These are phyloP conservation scores for Trichoderma sp. DNA, from an alignment of 2,329 filamentous ascomycete genomes.

Conservation along the genomic window DNA sequence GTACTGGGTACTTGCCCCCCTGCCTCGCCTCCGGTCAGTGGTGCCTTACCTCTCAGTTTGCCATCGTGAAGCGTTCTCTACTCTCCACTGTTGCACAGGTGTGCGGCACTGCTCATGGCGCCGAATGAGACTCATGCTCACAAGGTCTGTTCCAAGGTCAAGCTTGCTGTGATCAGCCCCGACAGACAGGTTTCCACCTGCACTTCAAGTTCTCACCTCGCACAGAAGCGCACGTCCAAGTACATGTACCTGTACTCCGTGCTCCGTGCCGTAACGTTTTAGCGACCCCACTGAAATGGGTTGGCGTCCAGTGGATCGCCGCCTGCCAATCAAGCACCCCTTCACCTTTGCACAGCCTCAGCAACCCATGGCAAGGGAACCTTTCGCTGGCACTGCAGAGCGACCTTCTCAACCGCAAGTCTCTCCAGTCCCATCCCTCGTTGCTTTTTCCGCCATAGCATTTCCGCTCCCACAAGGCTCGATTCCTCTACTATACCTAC, in stretches of 20 bases:
- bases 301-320: constrained; percentile 12
- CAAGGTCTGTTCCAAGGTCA: too few relatives aligned
- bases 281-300: constrained; percentile 21
- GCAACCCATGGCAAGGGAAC: neutral
- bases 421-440: constrained; percentile 5
- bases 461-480: constrained; percentile 3
- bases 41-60: too few relatives aligned
- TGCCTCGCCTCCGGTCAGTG: too few relatives aligned
- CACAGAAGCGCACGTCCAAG: neutral
- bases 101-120: too few relatives aligned
- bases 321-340: constrained; percentile 22
- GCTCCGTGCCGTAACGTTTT: constrained; percentile 5
- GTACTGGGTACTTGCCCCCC: neutral
- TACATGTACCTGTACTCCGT: neutral
- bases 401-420: neutral
- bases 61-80: too few relatives aligned
- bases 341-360: constrained; percentile 25
- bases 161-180: too few relatives aligned
- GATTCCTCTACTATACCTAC: neutral
- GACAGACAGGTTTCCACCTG: too few relatives aligned
- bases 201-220: too few relatives aligned
- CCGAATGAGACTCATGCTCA: too few relatives aligned
- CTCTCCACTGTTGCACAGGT: too few relatives aligned
- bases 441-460: neutral
- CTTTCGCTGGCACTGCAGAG: neutral